Evolutionary conservation across 352 stramenopile genomes (phyloP), one percentile per base, ranked within the genome.

Genomic region (Pythium aphanidermatum): DNA sequence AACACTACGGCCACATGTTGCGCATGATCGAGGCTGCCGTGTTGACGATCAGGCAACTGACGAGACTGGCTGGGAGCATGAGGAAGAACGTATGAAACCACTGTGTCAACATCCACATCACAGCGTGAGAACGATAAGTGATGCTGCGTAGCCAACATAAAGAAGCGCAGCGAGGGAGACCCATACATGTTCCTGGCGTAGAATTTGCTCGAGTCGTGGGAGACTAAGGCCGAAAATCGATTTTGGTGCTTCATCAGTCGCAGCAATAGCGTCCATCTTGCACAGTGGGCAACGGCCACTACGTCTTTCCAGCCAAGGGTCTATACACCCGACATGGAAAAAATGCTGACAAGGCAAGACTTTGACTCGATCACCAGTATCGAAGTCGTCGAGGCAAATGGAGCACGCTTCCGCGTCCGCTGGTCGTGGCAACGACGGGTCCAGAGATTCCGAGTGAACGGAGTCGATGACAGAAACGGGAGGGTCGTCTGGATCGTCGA

Each of bases 321-420:
- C 79, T 37, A 95, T 95, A 49, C 83, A 95, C 19, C 81, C 58
- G 12, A 85, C 72, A 41, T 95, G 83, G 44, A 86, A 95, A 44
- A 86, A 86, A 42, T 95, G 83, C 20, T 86, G 72, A 33, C 83
- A 95, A 14, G 83, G 81, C 25, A 95, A 68, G 23, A 93, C 63
- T 53, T 90, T 90, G 17, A 92, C 71, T 21, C 67, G 53, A 5
- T 70, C 65, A 28, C 65, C 65, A 5, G 61, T 47, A 20, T 66
- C 54, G 43, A 89, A 91, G 25, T 90, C 76, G 19, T 91, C 77
- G 28, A 93, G 44, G 39, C 81, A 93, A 42, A 91, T 91, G 1
- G 76, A 68, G 29, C 81, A 93, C 16, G 57, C 63, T 51, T 85
- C 74, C 1, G 57, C 37, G 32, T 21, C 41, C 40, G 17, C 16